phyloP scores from a whole-genome alignment of 2,329 filamentous ascomycete species.

The Trichophyton schoenleinii region DNA sequence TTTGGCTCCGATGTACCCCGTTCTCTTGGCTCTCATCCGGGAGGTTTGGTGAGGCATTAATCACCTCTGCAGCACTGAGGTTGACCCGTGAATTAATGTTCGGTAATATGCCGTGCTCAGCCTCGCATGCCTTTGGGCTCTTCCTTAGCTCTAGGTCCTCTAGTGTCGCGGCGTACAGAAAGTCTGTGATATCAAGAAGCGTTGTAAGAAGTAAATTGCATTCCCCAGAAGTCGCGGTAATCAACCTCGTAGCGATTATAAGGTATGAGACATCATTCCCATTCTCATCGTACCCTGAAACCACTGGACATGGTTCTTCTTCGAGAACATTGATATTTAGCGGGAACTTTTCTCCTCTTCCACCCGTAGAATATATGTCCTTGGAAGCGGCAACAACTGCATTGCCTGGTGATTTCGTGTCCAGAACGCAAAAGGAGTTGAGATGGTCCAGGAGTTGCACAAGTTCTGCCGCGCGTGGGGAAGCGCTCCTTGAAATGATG shows the following conservation, averaged over 20 bases:
- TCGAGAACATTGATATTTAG: constrained; percentile 15
- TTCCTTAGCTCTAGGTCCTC: constrained; percentile 13
- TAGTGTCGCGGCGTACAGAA: constrained; percentile 17
- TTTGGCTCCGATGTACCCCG: neutral
- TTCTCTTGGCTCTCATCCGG: neutral
- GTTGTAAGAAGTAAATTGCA: constrained; percentile 16
- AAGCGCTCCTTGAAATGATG: neutral
- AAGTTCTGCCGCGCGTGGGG: neutral
- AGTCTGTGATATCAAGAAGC: constrained; percentile 20
- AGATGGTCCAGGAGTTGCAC: constrained; percentile 17
- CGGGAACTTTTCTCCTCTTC: constrained; percentile 17
- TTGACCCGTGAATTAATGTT: neutral
- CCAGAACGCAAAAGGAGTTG: constrained; percentile 19
- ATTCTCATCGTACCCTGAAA: constrained; percentile 15
- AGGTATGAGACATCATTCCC: constrained; percentile 18
- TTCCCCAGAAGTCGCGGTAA: constrained; percentile 15
- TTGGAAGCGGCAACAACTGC: constrained; percentile 17
- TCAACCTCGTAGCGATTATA: constrained; percentile 17
- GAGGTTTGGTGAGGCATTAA: neutral
- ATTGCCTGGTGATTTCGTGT: constrained; percentile 13
- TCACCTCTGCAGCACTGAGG: neutral
- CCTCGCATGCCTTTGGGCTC: neutral
- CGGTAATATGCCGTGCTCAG: neutral
- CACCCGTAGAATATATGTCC: constrained; percentile 14
- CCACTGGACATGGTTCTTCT: constrained; percentile 16